Percentiles rank a stretch among this genome's conserved stretches.
Conservation (phyloP, 352 stramenopile species). For the Phytophthora agathidicida region DNA sequence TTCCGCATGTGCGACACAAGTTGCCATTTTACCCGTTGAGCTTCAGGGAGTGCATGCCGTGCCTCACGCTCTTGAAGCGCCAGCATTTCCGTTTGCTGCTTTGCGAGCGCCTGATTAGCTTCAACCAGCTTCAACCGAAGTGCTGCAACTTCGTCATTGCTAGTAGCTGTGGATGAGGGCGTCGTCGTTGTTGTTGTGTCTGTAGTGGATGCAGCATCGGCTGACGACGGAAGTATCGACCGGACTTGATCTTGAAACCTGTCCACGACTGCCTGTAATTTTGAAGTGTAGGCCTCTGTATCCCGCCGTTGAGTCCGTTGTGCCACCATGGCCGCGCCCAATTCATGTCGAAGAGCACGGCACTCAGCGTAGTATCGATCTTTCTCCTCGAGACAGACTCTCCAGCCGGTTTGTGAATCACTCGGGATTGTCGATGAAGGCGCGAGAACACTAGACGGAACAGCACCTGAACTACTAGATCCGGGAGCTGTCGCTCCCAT, state of each 20-base stretch:
- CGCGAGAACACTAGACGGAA: slow-evolving; percentile 35
- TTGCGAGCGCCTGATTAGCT: slow-evolving; percentile 64
- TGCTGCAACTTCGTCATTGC: slow-evolving; percentile 55
- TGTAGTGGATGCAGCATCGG: slow-evolving; percentile 14
- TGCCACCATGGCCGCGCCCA: slow-evolving; percentile 54
- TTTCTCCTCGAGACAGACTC: slow-evolving; percentile 61
- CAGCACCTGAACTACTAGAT: slow-evolving; percentile 12
- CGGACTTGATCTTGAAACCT: slow-evolving; percentile 65
- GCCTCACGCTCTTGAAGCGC: slow-evolving; percentile 68
- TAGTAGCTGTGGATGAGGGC: slow-evolving; percentile 14
- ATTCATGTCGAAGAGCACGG: slow-evolving; percentile 66
- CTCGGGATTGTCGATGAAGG: slow-evolving; percentile 26
- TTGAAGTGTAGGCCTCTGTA: slow-evolving; percentile 37
- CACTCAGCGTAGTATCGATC: slow-evolving; percentile 76
- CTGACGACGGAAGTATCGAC: slow-evolving; percentile 39
- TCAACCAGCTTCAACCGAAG: slow-evolving; percentile 72
- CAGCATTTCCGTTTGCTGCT: slow-evolving; percentile 70
- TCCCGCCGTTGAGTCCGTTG: slow-evolving; percentile 52
- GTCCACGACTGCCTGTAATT: slow-evolving; percentile 62
- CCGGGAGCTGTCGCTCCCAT: slow-evolving; percentile 43
- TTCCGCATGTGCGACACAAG: slow-evolving; percentile 66
- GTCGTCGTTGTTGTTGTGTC: not conserved
- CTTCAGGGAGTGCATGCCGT: slow-evolving; percentile 65
- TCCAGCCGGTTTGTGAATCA: slow-evolving; percentile 39
- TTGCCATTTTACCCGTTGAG: slow-evolving; percentile 68